These are phyloP conservation scores for Daldinia vernicosa DNA, from an alignment of 495 filamentous ascomycete species.

Conservation along the genomic window DNA sequence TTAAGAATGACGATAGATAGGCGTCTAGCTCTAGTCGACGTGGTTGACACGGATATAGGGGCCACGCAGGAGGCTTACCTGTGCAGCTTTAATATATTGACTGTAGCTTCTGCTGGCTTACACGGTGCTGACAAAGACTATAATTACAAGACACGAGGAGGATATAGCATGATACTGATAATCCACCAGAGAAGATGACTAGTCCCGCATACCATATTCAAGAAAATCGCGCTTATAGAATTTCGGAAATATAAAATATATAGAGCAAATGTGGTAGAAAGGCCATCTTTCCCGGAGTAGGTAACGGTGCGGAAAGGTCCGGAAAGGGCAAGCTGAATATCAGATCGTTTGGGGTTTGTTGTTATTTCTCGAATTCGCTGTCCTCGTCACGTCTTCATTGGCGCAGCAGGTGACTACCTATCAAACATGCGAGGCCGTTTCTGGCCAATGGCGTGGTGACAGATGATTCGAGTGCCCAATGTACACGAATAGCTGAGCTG, in stretches of 20 bases:
- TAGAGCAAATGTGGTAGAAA: slow-evolving; percentile 11
- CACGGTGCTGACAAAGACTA: slow-evolving; percentile 19
- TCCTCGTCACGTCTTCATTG: slow-evolving; percentile 40
- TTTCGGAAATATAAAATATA: slow-evolving; percentile 12
- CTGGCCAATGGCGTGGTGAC: slow-evolving; percentile 38
- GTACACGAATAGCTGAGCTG: slow-evolving; percentile 30
- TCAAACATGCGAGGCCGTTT: slow-evolving; percentile 35
- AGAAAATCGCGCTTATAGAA: background rate
- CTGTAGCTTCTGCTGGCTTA: slow-evolving; percentile 7
- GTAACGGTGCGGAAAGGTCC: slow-evolving; percentile 30
- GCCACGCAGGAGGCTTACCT: slow-evolving; percentile 20
- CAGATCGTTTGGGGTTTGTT: slow-evolving; percentile 33
- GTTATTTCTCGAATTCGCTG: slow-evolving; percentile 30
- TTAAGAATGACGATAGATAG: slow-evolving; percentile 6
- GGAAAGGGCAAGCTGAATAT: slow-evolving; percentile 36
- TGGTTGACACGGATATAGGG: slow-evolving; percentile 19
- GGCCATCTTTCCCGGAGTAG: slow-evolving; percentile 12
- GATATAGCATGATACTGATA: background rate
- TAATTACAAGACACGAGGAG: background rate
- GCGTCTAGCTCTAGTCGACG: slow-evolving; percentile 6
- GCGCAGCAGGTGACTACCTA: slow-evolving; percentile 39
- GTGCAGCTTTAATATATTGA: slow-evolving; percentile 10
- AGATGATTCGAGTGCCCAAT: slow-evolving; percentile 40
- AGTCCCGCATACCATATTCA: background rate
- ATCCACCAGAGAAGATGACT: background rate